phyloP scores from a whole-genome alignment of 441 rosid species.

The Corymbia calophylla region DNA sequence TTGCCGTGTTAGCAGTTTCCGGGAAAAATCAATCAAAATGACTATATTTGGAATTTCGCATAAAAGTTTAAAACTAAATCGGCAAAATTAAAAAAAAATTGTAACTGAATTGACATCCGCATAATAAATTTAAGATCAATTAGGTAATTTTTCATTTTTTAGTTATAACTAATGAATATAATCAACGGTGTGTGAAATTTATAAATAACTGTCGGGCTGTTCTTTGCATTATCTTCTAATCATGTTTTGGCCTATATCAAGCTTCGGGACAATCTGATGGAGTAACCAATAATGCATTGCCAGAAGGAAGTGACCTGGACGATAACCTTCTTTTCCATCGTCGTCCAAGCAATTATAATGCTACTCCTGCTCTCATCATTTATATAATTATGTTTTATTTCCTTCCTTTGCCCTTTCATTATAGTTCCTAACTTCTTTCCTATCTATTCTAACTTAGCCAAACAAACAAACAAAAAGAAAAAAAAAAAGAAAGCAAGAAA shows the following conservation, averaged over 20 bases:
- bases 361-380: background rate
- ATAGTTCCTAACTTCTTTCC: background rate
- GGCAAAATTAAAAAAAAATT: too few species aligned
- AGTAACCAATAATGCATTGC: background rate
- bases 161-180: background rate
- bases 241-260: background rate
- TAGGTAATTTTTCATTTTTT: background rate
- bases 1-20: accelerated
- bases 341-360: background rate
- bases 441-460: background rate
- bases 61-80: accelerated
- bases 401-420: background rate
- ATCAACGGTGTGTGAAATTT: background rate
- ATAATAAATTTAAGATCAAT: background rate
- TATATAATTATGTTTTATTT: background rate
- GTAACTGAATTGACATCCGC: accelerated
- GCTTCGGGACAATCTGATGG: background rate
- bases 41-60: background rate
- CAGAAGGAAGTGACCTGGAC: background rate
- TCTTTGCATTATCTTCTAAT: background rate
- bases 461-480: background rate
- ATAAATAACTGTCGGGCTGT: background rate
- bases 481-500: background rate
- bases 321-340: background rate
- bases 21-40: accelerated